These are phyloP conservation scores for Acer negundo DNA, from an alignment of 345 rosid species.

Conservation along the genomic window DNA sequence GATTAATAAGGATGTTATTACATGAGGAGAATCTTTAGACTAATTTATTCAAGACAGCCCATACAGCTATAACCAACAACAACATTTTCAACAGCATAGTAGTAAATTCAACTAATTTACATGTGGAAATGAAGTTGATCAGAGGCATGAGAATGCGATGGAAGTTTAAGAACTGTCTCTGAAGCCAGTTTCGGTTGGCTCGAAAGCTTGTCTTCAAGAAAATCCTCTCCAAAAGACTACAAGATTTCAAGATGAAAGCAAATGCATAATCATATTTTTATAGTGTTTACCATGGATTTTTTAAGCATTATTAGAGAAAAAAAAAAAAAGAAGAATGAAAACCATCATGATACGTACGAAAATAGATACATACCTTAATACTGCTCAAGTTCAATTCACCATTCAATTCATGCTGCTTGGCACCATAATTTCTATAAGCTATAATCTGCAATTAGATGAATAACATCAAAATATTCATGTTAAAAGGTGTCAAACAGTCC, in stretches of 20 bases:
- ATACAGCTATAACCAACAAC: background rate
- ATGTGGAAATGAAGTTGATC: background rate
- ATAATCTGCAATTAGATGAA: background rate
- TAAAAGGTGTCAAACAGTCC: background rate
- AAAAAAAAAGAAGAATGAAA: background rate
- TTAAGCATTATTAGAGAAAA: no score
- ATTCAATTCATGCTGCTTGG: background rate
- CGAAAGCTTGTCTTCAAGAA: slow-evolving; percentile 9
- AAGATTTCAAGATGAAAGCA: background rate
- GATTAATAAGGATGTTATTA: no score
- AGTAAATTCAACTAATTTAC: background rate
- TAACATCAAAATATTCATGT: no score
- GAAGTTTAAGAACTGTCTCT: background rate
- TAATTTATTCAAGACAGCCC: no score
- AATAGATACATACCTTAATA: slow-evolving; percentile 5
- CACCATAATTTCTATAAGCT: background rate
- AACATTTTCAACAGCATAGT: no score
- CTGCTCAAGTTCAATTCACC: slow-evolving; percentile 10
- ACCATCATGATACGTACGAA: background rate
- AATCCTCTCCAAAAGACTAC: slow-evolving; percentile 3
- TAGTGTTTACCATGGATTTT: background rate
- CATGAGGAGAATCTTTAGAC: no score
- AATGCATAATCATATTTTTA: background rate
- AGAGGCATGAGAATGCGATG: background rate
- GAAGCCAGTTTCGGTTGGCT: background rate